A percentile compares a stretch with the other conserved stretches of the same genome.
phyloP scores from a whole-genome alignment of 192 early-diverging fungal genomes.

The Podila epicladia region DNA sequence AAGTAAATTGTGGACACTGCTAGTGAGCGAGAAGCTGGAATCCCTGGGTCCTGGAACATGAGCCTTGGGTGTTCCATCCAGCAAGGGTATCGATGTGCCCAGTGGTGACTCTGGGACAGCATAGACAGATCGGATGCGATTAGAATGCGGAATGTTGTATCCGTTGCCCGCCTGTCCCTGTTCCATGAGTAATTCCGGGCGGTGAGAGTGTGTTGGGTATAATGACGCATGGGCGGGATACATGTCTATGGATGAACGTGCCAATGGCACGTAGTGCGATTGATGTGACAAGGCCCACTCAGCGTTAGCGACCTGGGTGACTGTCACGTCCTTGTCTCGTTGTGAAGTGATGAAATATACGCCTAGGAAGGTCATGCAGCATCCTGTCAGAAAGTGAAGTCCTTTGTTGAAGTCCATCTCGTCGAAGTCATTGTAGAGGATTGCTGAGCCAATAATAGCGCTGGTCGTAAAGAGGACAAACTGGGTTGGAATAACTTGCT shows the following conservation, averaged over 20 bases:
- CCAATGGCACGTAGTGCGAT: constrained; percentile 14
- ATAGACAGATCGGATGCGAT: constrained; percentile 5
- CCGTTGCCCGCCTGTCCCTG: constrained; percentile 9
- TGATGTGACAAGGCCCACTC: constrained; percentile 28
- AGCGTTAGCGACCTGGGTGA: background rate
- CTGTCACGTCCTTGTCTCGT: constrained; percentile 30
- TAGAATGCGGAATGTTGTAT: constrained; percentile 6
- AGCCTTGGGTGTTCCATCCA: background rate
- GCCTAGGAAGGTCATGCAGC: constrained; percentile 69
- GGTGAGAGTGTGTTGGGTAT: constrained; percentile 14
- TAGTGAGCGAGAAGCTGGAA: constrained; percentile 19
- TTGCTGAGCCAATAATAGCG: constrained; percentile 73
- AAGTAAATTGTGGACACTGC: constrained; percentile 27
- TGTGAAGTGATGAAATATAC: constrained; percentile 77
- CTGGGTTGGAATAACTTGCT: constrained; percentile 80
- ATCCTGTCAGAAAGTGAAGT: constrained; percentile 65
- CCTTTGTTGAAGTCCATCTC: constrained; percentile 57
- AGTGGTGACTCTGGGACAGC: constrained; percentile 20
- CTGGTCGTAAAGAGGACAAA: constrained; percentile 80
- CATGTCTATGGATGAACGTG: constrained; percentile 21
- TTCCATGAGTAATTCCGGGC: constrained; percentile 12
- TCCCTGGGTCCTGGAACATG: constrained; percentile 12
- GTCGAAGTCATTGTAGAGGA: constrained; percentile 74
- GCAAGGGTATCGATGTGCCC: constrained; percentile 6
- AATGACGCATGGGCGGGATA: constrained; percentile 2